Evolutionary conservation across 116 monocot species (phyloP), one percentile per base, ranked within the genome.

Genomic region (Dioscorea cayenensis): DNA sequence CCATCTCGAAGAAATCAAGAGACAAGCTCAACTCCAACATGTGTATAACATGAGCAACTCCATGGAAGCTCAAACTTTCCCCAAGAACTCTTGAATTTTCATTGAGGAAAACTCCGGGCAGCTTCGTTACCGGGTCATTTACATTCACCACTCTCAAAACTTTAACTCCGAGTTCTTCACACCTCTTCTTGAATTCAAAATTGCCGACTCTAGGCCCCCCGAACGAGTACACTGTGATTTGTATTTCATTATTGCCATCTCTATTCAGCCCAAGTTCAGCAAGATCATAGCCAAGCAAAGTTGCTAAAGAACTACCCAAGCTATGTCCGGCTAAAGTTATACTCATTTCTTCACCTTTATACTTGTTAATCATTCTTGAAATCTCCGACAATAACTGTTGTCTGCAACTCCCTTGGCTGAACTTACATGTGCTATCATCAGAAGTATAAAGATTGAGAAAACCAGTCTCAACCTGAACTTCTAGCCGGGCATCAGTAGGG

Each of bases 201-300:
- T 92, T 95, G n/a, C 95, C 95, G 5, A 95, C 95, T 64, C 92
- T 77, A 1, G 95, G 52, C 89, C 13, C 95, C 95, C 79, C 92
- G 72, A 84, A 95, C 4, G 92, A 92, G 76, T 89, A 91, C 18
- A 95, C 95, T 3, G 91, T 87, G 59, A 91, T 73, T 2, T 89
- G 91, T 0, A 81, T 63, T 28, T 35, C 51, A 18, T 37, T 29
- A 18, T n/a, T 0, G 9, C 17, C 72, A 50, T 60, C n/a, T 2
- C 72, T 51, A 78, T 89, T 83, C 51, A 95, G 4, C 0, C 95
- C 92, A 1, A 95, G 80, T 84, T 92, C 87, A 0, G 95, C 85
- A 58, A 95, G 36, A 73, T 95, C 95, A 62, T 95, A 95, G 16
- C 82, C 95, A 19, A 92, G 79, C 36, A 95, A 77, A 0, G 87